Conservation (phyloP, 2,329 filamentous ascomycete genomes). For the Trichoderma cornu-damae region DNA sequence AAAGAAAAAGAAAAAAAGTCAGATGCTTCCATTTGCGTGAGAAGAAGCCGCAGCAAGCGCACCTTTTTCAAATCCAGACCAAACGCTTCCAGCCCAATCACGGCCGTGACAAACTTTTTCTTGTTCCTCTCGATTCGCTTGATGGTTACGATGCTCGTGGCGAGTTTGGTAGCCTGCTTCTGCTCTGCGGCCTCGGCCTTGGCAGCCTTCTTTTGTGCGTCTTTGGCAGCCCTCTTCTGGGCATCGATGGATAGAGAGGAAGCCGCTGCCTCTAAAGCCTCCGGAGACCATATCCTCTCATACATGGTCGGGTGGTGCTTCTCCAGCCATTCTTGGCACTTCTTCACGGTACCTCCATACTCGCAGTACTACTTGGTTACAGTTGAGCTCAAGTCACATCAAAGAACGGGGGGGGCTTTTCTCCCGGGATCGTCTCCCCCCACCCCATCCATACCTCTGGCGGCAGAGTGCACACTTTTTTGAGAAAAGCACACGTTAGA, state of each 20-base stretch:
- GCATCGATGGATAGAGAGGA: slow-evolving; percentile 83
- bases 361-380: slow-evolving; percentile 77
- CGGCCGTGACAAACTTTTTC: slow-evolving; percentile 90
- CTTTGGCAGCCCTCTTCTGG: slow-evolving; percentile 91
- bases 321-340: slow-evolving; percentile 94
- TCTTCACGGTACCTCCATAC: slow-evolving; percentile 92
- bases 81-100: slow-evolving; percentile 86
- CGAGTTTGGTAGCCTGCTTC: slow-evolving; percentile 76
- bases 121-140: slow-evolving; percentile 98
- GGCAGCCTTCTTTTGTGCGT: slow-evolving; percentile 92
- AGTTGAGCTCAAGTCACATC: slow-evolving; percentile 22
- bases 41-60: not conserved
- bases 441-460: slow-evolving; percentile 63
- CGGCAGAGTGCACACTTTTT: slow-evolving; percentile 61
- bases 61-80: slow-evolving; percentile 89
- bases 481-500: slow-evolving; percentile 27
- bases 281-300: slow-evolving; percentile 78
- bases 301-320: slow-evolving; percentile 70
- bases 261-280: slow-evolving; percentile 77
- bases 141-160: slow-evolving; percentile 77
- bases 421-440: slow-evolving; percentile 5
- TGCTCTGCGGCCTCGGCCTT: slow-evolving; percentile 86
- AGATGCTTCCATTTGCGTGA: not conserved
- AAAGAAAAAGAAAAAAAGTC: not conserved
- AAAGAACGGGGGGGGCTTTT: not conserved